phyloP scores from a whole-genome alignment of 352 stramenopile genomes.

The Ophiocytium majus region DNA sequence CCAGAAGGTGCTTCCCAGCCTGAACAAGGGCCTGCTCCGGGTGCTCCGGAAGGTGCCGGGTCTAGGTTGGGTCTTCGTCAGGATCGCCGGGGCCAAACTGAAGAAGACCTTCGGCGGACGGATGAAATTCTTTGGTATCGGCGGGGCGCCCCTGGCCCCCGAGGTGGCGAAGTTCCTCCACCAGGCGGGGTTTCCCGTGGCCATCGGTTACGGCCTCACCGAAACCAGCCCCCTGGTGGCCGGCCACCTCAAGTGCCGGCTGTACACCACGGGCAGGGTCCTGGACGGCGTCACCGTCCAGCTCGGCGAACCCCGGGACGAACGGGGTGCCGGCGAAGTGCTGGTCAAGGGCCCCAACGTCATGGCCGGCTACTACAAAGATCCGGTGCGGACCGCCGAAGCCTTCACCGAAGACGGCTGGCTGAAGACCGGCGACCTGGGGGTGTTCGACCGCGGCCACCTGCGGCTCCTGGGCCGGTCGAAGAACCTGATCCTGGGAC shows the following conservation, averaged over 20 bases:
- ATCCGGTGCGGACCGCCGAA: neutral
- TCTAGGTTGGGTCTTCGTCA: neutral
- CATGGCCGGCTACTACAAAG: neutral
- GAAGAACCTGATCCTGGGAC: neutral
- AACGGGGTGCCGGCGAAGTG: neutral
- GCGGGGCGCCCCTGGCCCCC: constrained; percentile 8
- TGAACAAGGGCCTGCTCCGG: neutral
- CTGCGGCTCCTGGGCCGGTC: neutral
- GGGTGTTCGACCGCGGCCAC: neutral
- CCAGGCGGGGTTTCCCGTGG: constrained; percentile 56
- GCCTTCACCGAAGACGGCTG: neutral
- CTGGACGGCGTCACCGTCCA: neutral
- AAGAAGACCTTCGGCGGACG: neutral
- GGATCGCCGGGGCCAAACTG: neutral
- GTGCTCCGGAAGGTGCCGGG: neutral
- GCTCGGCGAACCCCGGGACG: neutral
- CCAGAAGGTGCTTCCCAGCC: neutral
- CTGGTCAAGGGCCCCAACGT: neutral
- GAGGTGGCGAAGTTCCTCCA: constrained; percentile 25
- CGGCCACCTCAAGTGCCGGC: neutral
- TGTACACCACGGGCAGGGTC: neutral
- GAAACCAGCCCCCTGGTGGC: constrained; percentile 66
- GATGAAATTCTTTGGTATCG: constrained; percentile 22
- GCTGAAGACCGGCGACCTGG: neutral
- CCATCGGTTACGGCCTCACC: constrained; percentile 68